phyloP scores from a whole-genome alignment of 2,329 filamentous ascomycete genomes.

The Chaetoscypha palmicola region DNA sequence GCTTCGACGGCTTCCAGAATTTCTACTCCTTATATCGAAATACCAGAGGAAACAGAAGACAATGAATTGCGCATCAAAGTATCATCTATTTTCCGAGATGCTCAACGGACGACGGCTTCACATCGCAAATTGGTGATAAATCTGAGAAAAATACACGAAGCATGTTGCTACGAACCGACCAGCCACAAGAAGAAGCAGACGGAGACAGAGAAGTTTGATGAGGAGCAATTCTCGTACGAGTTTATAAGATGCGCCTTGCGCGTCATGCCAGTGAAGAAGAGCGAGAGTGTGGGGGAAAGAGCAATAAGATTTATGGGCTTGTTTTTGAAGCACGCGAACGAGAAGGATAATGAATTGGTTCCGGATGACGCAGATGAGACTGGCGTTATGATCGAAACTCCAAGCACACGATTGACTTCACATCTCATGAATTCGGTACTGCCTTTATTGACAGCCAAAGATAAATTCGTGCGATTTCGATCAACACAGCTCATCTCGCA shows the following conservation, averaged over 20 bases:
- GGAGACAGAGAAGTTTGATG: slow-evolving; percentile 62
- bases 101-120: slow-evolving; percentile 81
- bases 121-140: slow-evolving; percentile 86
- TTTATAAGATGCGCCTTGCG: slow-evolving; percentile 76
- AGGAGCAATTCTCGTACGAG: slow-evolving; percentile 82
- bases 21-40: slow-evolving; percentile 32
- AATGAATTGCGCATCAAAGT: slow-evolving; percentile 68
- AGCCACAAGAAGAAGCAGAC: slow-evolving; percentile 45
- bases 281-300: slow-evolving; percentile 80
- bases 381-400: slow-evolving; percentile 71
- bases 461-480: slow-evolving; percentile 86
- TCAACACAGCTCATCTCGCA: slow-evolving; percentile 86
- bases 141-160: slow-evolving; percentile 83
- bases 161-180: slow-evolving; percentile 62
- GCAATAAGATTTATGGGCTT: slow-evolving; percentile 80
- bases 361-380: slow-evolving; percentile 58
- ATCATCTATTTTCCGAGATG: slow-evolving; percentile 67
- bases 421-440: slow-evolving; percentile 67
- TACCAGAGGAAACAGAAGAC: slow-evolving; percentile 66
- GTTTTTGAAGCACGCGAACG: slow-evolving; percentile 68
- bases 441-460: slow-evolving; percentile 75
- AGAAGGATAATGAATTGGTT: slow-evolving; percentile 63
- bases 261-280: slow-evolving; percentile 83
- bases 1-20: slow-evolving; percentile 36
- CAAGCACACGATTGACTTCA: slow-evolving; percentile 70